phyloP scores from a whole-genome alignment of 768 basidiomycete genomes.

The Leucocoprinus sp. region DNA sequence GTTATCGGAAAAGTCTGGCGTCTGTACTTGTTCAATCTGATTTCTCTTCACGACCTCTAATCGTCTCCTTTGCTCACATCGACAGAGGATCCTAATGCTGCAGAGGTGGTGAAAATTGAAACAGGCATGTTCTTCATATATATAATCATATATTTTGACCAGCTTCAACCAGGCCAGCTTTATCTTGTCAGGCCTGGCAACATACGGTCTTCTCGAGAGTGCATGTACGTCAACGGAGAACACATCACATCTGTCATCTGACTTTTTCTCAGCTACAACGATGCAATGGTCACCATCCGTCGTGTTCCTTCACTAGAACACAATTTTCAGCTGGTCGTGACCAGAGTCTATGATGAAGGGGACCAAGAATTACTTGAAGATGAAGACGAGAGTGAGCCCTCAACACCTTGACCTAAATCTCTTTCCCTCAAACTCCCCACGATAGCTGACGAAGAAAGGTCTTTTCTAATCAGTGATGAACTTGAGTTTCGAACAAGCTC shows the following conservation, averaged over 20 bases:
- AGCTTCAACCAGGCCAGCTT: conserved; percentile 50
- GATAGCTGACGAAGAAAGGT: conserved; percentile 87
- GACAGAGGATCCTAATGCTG: conserved; percentile 86
- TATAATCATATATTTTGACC: conserved; percentile 5
- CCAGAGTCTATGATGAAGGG: conserved; percentile 95
- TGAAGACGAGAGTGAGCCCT: conserved; percentile 74
- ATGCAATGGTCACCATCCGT: conserved; percentile 91
- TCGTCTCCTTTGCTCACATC: conserved; percentile 11
- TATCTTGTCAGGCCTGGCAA: conserved; percentile 88
- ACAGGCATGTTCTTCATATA: conserved; percentile 33
- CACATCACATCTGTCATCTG: conserved; percentile 2
- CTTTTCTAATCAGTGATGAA: conserved; percentile 85
- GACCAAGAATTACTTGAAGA: conserved; percentile 93
- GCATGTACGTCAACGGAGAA: conserved; percentile 65
- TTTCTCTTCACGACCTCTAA: conserved; percentile 9
- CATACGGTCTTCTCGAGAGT: conserved; percentile 87
- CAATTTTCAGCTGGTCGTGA: conserved; percentile 88
- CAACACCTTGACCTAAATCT: background rate
- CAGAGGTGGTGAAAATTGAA: conserved; percentile 92
- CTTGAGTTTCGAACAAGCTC: conserved; percentile 77
- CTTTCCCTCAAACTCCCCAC: background rate
- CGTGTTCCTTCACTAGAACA: conserved; percentile 69
- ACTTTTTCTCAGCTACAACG: conserved; percentile 64
- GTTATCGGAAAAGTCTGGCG: conserved; percentile 94
- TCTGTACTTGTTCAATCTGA: conserved; percentile 35